Base-by-base conservation (phyloP, 176 grass and related monocot genomes). In the Ananas comosus region DNA sequence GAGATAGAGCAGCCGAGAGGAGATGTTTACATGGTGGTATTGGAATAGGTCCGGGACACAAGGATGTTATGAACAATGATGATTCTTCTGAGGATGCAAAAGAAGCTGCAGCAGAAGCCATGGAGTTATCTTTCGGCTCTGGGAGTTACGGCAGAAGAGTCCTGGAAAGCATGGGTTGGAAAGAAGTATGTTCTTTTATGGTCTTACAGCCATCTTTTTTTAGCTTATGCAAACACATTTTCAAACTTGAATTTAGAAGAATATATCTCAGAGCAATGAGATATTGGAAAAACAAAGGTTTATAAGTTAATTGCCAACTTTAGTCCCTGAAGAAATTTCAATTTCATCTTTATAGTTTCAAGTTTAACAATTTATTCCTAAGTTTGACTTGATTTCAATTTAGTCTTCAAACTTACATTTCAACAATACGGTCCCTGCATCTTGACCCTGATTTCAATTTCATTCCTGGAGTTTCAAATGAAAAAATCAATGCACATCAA, bases 141-240 rank as follows among this genome's bases (percentile, higher is more conserved):
- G 78, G 78, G 64, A 76, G 81, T 76, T 87, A 77, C 68, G 81
- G 81, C 33, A 87, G 88, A 75, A 96, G 82, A 88, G 89, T 96
- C 21, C 84, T 96, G 83, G 76, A 92, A 83, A 90, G 61, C 79
- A 96, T 96, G 92, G 92, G 88, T 13, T 96, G 92, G 92, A 96
- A 89, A 70, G 75, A 92, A 66, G 88, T 87, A 82, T 66, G 61
- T 83, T 47, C 51, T 51, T 82, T 18, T 71, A 42, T 42, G 33
- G 33, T 75, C 69, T 67, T 74, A 25, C 48, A 48, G 42, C 14
- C 23, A 27, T 22, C 16, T 7, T 1, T 2, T 61, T 11, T 72
- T 61, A 1, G n/a, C 28, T 24, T 7, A 16, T 24, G 16, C 28
- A 72, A 18, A 42, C 14, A 19, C 19, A 14, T 17, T 59, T 59